These are phyloP conservation scores for Thamnidium elegans DNA, from an alignment of 192 early-diverging fungal species.

Conservation along the genomic window DNA sequence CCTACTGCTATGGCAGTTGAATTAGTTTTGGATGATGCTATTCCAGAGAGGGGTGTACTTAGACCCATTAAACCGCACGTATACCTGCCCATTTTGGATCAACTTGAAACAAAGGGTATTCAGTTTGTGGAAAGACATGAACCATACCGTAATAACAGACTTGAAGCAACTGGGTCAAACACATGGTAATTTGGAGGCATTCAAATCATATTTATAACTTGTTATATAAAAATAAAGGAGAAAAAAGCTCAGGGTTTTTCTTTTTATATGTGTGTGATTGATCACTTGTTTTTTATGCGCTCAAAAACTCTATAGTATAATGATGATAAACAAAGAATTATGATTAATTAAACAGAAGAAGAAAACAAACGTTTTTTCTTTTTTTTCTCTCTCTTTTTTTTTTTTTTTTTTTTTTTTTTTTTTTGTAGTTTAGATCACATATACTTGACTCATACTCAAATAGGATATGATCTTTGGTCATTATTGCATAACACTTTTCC, in stretches of 20 bases:
- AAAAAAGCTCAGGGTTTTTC: too few species aligned
- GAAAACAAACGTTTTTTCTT: background rate
- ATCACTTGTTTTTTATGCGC: too few species aligned
- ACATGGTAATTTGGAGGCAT: conserved; percentile 16
- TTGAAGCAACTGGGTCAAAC: conserved; percentile 27
- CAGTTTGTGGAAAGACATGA: conserved; percentile 52
- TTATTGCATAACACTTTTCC: too few species aligned
- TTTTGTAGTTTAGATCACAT: background rate
- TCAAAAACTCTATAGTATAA: too few species aligned
- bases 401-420: background rate
- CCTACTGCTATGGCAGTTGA: conserved; percentile 77
- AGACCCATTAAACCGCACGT: conserved; percentile 67
- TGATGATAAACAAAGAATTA: too few species aligned
- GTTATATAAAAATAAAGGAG: too few species aligned
- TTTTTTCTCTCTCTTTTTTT: background rate
- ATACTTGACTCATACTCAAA: too few species aligned
- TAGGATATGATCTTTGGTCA: too few species aligned
- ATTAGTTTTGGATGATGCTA: conserved; percentile 54
- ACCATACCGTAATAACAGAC: conserved; percentile 6
- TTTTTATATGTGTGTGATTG: too few species aligned
- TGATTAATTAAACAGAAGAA: background rate
- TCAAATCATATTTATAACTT: background rate
- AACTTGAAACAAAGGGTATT: conserved; percentile 62
- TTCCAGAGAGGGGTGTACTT: conserved; percentile 60
- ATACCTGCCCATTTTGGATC: conserved; percentile 68